A percentile compares a stretch with the other conserved stretches of the same genome.
Conservation (phyloP, 345 rosid genomes). For the Citrus sp. region DNA sequence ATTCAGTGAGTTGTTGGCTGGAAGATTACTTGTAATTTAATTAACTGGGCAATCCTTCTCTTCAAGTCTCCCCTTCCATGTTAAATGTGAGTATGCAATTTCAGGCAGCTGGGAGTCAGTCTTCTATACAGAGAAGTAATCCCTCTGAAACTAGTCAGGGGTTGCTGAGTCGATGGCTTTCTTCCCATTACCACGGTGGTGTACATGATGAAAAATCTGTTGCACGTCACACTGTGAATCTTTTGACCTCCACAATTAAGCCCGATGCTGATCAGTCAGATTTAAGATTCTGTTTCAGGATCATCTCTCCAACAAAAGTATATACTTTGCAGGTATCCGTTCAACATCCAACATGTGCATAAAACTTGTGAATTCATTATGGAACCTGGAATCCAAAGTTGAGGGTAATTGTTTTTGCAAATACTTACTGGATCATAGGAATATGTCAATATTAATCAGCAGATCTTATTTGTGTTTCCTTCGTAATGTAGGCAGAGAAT, state of each 20-base stretch:
- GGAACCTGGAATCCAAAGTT: neutral
- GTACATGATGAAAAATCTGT: conserved; percentile 70
- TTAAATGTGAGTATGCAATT: conserved; percentile 21
- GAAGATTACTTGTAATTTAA: conserved; percentile 10
- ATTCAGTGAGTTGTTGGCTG: conserved; percentile 46
- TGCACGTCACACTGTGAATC: conserved; percentile 72
- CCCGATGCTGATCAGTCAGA: conserved; percentile 76
- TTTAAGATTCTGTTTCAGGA: conserved; percentile 80
- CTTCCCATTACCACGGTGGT: conserved; percentile 73
- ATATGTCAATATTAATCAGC: neutral
- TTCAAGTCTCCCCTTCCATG: neutral
- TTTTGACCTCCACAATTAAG: conserved; percentile 75
- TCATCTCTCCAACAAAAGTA: conserved; percentile 57
- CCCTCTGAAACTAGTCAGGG: conserved; percentile 54
- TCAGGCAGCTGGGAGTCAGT: conserved; percentile 61
- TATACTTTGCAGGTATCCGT: conserved; percentile 65
- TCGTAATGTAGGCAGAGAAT: conserved; percentile 69
- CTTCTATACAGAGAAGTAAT: conserved; percentile 41
- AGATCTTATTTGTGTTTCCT: conserved; percentile 3
- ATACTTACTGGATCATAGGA: neutral
- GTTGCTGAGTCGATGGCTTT: conserved; percentile 74
- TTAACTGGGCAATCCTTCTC: conserved; percentile 3
- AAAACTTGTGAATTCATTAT: neutral
- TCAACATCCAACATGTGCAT: conserved; percentile 9
- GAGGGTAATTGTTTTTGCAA: neutral